phyloP scores from a whole-genome alignment of 805 yeast genomes.

The Sugiyamaella chiloensis region DNA sequence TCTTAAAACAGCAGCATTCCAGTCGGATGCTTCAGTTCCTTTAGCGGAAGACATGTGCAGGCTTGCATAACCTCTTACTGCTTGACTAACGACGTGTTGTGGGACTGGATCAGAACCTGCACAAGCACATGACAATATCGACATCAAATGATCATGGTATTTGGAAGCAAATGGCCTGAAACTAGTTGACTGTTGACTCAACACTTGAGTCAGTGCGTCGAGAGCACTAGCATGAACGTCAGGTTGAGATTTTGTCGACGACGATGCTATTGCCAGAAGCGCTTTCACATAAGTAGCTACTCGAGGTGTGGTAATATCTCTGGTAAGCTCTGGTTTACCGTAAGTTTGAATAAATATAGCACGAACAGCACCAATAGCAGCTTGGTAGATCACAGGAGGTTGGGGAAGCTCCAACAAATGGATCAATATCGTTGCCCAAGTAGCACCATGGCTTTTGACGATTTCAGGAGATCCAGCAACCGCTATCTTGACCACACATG shows the following conservation, averaged over 20 bases:
- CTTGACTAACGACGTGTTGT: not conserved
- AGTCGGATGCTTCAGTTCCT: conserved; percentile 46
- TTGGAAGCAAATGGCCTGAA: conserved; percentile 75
- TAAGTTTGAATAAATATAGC: conserved; percentile 36
- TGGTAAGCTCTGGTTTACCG: conserved; percentile 78
- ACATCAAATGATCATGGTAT: conserved; percentile 46
- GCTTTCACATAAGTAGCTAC: conserved; percentile 56
- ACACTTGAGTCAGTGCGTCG: conserved; percentile 42
- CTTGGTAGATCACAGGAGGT: conserved; percentile 30
- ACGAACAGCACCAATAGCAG: conserved; percentile 29
- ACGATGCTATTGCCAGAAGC: conserved; percentile 34
- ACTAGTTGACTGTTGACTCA: conserved; percentile 66
- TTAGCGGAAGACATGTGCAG: conserved; percentile 56
- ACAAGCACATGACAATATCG: conserved; percentile 26
- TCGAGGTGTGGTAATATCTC: conserved; percentile 81
- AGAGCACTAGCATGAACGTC: conserved; percentile 26
- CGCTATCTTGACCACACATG: conserved; percentile 31
- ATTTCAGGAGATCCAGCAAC: conserved; percentile 27
- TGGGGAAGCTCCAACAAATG: conserved; percentile 39
- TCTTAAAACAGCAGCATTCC: conserved; percentile 47
- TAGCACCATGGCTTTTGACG: conserved; percentile 38
- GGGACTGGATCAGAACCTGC: not conserved
- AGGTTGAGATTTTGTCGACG: not conserved
- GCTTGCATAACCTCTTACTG: conserved; percentile 47
- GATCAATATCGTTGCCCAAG: conserved; percentile 37